phyloP scores from a whole-genome alignment of 768 basidiomycete species.

The Serendipita sp. region DNA sequence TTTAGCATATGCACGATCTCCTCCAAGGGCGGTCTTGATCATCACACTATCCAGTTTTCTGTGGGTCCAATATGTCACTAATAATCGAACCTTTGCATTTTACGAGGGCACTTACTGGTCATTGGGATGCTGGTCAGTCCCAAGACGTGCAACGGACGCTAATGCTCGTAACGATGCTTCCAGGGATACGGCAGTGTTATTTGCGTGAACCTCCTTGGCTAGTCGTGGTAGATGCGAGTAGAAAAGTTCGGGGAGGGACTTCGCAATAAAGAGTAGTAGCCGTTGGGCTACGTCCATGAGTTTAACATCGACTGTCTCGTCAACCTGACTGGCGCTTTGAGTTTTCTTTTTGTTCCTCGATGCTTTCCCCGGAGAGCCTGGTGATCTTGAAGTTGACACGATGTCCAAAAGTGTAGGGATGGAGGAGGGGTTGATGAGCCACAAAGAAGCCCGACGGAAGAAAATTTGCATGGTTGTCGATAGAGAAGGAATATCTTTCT shows the following conservation, averaged over 20 bases:
- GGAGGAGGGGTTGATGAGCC: constrained; percentile 71
- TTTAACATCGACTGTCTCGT: background rate
- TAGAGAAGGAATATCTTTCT: constrained; percentile 46
- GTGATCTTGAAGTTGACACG: background rate
- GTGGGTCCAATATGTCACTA: background rate
- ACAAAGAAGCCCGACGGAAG: constrained; percentile 52
- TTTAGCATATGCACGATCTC: constrained; percentile 57
- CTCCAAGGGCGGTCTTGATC: constrained; percentile 38
- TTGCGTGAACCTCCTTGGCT: constrained; percentile 48
- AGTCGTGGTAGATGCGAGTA: constrained; percentile 64
- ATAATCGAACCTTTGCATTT: background rate
- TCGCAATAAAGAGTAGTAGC: constrained; percentile 37
- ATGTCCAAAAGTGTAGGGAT: constrained; percentile 60
- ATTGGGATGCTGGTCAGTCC: constrained; percentile 36
- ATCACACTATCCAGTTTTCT: constrained; percentile 18
- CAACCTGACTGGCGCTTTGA: background rate
- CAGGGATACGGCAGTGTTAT: constrained; percentile 30
- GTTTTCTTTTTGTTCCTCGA: background rate
- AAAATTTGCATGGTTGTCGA: constrained; percentile 53
- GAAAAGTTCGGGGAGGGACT: constrained; percentile 57
- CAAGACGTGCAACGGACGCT: constrained; percentile 45
- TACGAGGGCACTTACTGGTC: constrained; percentile 43
- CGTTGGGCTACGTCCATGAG: background rate
- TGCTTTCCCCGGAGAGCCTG: background rate
- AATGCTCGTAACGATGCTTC: constrained; percentile 65